Evolutionary conservation across 2,329 filamentous ascomycete species (phyloP).

Genomic region (Fusarium armeniacum): DNA sequence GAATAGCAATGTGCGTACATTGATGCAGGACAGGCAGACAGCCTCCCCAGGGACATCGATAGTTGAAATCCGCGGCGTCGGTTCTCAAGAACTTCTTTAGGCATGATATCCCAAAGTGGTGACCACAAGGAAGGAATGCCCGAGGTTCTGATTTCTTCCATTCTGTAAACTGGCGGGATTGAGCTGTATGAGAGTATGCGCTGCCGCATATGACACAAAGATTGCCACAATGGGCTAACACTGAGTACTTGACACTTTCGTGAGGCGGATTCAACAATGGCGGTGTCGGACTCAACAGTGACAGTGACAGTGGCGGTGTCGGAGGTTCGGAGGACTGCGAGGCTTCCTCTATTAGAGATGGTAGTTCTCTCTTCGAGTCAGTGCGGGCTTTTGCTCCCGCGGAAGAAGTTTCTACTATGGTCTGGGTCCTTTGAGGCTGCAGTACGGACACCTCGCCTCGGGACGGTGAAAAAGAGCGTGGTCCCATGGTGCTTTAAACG

Average conservation of each 20-base stretch:
- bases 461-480: neutral
- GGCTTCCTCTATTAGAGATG: neutral
- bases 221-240: neutral
- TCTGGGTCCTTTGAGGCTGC: neutral
- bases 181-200: neutral
- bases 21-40: neutral
- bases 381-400: neutral
- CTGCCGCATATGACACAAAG: slow-evolving; percentile 13
- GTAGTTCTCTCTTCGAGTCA: neutral
- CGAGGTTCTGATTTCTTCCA: slow-evolving; percentile 22
- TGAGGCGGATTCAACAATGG: neutral
- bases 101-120: slow-evolving; percentile 47
- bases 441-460: neutral
- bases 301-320: no score
- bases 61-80: neutral
- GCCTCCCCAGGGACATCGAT: slow-evolving; percentile 1
- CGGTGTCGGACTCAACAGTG: no score
- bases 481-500: neutral
- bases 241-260: neutral
- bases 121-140: slow-evolving; percentile 49
- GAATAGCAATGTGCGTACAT: slow-evolving; percentile 2
- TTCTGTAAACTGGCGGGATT: no score
- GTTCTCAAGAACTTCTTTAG: neutral
- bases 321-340: neutral
- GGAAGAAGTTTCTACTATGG: neutral